Evolutionary conservation across 768 basidiomycete genomes (phyloP), one percentile per base, ranked within the genome.

Genomic region (Brasilioporus rufonigricans): DNA sequence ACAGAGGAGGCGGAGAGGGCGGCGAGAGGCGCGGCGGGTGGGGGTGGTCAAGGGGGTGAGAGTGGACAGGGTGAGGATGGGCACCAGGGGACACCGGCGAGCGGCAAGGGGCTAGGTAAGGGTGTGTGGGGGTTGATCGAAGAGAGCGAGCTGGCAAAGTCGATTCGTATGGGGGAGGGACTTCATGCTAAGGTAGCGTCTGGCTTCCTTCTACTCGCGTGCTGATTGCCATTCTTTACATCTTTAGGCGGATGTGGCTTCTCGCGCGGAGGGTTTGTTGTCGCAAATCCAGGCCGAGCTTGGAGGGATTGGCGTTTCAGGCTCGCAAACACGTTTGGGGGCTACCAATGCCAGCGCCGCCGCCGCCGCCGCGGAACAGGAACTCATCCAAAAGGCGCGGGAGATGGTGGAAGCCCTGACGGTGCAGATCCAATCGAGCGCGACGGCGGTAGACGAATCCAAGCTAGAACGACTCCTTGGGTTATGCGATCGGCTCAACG

Each of bases 101-200:
- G 78, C 55, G 82, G 82, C 5, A 77, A 82, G n/a, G 84, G 82
- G 4, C 61, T 71, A 7, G 78, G 79, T 9, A 91, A 83, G 61
- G 88, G 88, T 1, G 80, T 93, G 13, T 93, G 91, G 91, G 82
- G 81, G 0, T 81, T 92, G 82, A 89, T 92, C 50, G 89, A 93
- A 69, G 88, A 90, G 57, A 91, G 90, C 68, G 86, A 89, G 69
- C 74, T 93, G 27, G 91, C 91, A 4, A 82, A 79, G 68, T 80
- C 83, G 14, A 84, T 91, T 52, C 74, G 84, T 48, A 73, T 80
- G 53, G 77, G 72, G 0, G 67, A 68, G 2, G 72, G 62, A 69
- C 67, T 41, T 5, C 48, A 45, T 19, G 32, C 3, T 80, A 85
- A 65, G 80, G 80, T 74, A 80, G 11, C 9, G 80, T 71, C 27